Conservation (phyloP, 78 protist genomes). For the Acrasis kona region DNA sequence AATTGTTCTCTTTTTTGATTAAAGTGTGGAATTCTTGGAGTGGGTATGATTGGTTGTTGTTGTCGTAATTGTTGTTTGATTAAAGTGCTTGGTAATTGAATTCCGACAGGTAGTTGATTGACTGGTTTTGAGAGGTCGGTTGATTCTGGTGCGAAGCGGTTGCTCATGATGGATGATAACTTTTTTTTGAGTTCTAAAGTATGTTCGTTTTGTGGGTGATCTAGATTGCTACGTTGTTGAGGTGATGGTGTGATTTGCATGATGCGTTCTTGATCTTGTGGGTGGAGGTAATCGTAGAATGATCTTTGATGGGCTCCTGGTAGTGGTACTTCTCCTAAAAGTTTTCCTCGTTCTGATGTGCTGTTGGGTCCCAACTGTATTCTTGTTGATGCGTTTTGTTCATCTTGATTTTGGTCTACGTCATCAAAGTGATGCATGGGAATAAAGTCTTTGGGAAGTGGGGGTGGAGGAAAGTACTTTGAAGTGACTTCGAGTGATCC, state of each 20-base stretch:
- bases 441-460: conserved; percentile 18
- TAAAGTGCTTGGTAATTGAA: too few relatives aligned
- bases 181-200: neutral
- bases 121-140: too few relatives aligned
- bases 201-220: neutral
- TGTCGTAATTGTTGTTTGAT: neutral
- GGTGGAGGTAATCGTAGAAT: too few relatives aligned
- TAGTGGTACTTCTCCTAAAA: neutral
- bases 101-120: too few relatives aligned
- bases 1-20: neutral
- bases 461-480: neutral
- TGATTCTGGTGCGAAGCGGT: neutral
- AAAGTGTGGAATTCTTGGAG: neutral
- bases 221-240: too few relatives aligned
- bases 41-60: neutral
- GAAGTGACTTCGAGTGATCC: neutral
- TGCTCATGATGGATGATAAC: neutral
- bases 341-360: neutral
- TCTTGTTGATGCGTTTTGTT: neutral
- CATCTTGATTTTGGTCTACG: neutral
- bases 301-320: too few relatives aligned
- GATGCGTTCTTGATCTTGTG: too few relatives aligned
- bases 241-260: too few relatives aligned
- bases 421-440: conserved; percentile 30
- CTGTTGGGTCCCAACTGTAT: too few relatives aligned